Base-by-base conservation (phyloP, 345 rosid species). In the Nephelium lappaceum region DNA sequence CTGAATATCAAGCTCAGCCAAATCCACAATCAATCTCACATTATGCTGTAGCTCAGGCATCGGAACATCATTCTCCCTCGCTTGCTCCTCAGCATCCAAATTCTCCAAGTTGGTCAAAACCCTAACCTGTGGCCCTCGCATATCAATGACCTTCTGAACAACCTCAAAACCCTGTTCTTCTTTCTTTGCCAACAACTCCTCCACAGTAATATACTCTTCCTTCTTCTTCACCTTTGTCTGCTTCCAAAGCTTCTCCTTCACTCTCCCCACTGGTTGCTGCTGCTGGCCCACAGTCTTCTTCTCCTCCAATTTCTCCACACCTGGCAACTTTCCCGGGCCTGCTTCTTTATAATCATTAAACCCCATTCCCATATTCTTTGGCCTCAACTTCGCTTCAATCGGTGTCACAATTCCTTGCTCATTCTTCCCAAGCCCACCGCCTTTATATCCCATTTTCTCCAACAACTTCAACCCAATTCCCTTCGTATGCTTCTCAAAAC, bases 31-130 rank as follows among this genome's bases (percentile, higher is more conserved):
- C 79, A 93, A 79, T 67, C 86, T 88, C 77, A 95, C 24, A 84
- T 93, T 92, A 81, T 95, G 93, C 82, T 93, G 99, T 80, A 95
- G 88, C 86, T 95, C 97, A 0, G 98, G 96, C 97, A 93, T 92
- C 0, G 97, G 97, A 83, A 95, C 87, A 88, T 95, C 93, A 69
- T 80, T 87, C 73, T 86, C 99, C 85, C 89, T 91, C 1, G 96
- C 97, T 80, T 93, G 86, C 82, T 92, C 97, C 77, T 93, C 98
- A 1, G 98, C 98, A 83, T 93, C 92, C 73, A 95, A 79, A 81
- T 93, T 92, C 83, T 93, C 99, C 87, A 95, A 85, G 82, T 91
- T 93, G 11, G 95, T 87, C 91, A 95, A 85, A 79, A 95, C 88
- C 79, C 97, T 82, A 73, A 89, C 93, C 47, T 93, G 97, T 3